A percentile compares a stretch with the other conserved stretches of the same genome.
Conservation (phyloP, 495 filamentous ascomycete genomes). For the Penicillium robsamsonii region DNA sequence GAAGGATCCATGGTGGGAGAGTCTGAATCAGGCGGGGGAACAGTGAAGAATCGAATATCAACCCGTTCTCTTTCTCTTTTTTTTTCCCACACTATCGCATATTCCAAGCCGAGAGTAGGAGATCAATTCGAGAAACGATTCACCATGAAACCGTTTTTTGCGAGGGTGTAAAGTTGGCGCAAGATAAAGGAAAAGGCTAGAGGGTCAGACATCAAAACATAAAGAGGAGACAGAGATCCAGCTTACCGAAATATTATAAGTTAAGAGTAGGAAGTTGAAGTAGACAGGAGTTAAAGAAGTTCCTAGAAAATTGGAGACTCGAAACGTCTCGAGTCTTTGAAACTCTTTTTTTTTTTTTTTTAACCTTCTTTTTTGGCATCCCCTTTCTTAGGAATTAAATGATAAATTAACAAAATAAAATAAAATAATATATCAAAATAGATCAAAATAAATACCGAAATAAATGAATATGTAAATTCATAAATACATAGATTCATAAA, state of each 20-base stretch:
- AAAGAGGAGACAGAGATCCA: background rate
- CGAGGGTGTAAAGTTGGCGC: background rate
- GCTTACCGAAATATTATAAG: no score
- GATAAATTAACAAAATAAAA: background rate
- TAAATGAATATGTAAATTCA: background rate
- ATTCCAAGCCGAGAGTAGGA: slow-evolving; percentile 16
- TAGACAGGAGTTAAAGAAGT: background rate
- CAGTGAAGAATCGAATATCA: slow-evolving; percentile 12
- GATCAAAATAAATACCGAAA: background rate
- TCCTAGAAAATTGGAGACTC: slow-evolving; percentile 10
- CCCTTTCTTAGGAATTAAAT: background rate
- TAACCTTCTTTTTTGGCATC: background rate
- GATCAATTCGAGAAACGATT: background rate
- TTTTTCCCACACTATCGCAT: slow-evolving; percentile 30
- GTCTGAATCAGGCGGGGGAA: background rate
- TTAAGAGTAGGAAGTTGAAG: background rate
- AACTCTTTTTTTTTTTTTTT: slow-evolving; percentile 7
- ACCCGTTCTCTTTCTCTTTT: slow-evolving; percentile 1
- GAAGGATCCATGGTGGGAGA: slow-evolving; percentile 40
- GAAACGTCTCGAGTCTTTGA: slow-evolving; percentile 15
- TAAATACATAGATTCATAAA: background rate
- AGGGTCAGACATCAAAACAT: background rate
- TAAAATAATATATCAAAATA: background rate
- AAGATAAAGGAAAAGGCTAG: slow-evolving; percentile 7
- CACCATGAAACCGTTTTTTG: background rate